Evolutionary conservation across 2,329 filamentous ascomycete species (phyloP), one percentile per base, ranked within the genome.

Genomic region (Dactylellina leptospora): DNA sequence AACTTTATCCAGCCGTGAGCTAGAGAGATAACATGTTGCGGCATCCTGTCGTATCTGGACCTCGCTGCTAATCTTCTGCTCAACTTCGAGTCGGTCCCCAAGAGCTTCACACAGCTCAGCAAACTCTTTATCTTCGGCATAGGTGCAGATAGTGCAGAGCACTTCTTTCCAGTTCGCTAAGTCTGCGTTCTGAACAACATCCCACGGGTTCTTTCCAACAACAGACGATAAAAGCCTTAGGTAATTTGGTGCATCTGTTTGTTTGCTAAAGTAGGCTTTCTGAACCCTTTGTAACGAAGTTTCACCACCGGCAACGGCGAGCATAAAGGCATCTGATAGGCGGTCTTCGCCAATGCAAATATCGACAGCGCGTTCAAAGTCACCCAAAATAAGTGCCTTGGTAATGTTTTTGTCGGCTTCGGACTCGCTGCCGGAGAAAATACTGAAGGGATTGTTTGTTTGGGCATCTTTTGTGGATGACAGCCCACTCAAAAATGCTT

Each of bases 1-100:
- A 22, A 97, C 93, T 85, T 99, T 99, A 81, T 99, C 93, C 3
- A 99, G 85, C 82, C 97, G 97, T 16, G 93, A 96, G 70, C 95
- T 93, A 45, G 93, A 92, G 73, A 99, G 83, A 81, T 93, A 99
- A 81, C 96, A 99, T 85, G 99, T 96, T 0, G 92, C 93, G 30
- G 95, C 95, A 80, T 99, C 91, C 79, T 96, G 93, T 74, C 91
- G 86, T 55, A 82, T 80, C 51, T 81, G 81, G 70, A 81, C 79
- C 38, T 88, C 85, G 20, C 86, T 86, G 36, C 76, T 79, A 6
- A 79, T 79, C 50, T 82, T 81, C 48, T 85, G 81, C 22, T 85
- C 82, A 78, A 96, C 93, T 74, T 91, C 85, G 40, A 99, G 86
- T 27, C 96, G 87, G 79, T 99, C 96, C 76, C 95, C 95, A 20